Conservation (phyloP, 2,329 filamentous ascomycete species). For the Didymella lethalis region DNA sequence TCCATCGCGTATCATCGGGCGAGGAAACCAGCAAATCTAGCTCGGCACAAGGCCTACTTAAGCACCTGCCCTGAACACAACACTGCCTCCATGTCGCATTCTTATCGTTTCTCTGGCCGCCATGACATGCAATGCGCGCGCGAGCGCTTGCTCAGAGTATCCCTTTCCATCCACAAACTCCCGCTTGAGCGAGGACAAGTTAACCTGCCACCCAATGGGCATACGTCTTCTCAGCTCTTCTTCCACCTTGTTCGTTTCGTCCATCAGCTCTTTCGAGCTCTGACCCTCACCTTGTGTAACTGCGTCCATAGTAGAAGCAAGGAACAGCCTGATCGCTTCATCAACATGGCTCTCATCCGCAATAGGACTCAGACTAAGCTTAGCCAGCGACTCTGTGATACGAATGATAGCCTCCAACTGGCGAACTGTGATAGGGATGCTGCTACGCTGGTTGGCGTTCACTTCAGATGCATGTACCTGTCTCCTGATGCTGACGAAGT, state of each 20-base stretch:
- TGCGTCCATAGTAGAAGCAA: constrained; percentile 97
- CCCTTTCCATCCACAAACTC: constrained; percentile 94
- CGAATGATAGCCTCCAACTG: constrained; percentile 97
- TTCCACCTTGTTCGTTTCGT: constrained; percentile 87
- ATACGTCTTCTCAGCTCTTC: constrained; percentile 85
- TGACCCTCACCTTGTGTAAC: constrained; percentile 84
- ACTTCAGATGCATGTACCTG: constrained; percentile 93
- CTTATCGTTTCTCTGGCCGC: constrained; percentile 87
- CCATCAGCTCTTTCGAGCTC: constrained; percentile 86
- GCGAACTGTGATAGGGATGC: constrained; percentile 96
- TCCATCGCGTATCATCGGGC: too few species aligned
- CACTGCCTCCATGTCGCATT: constrained; percentile 69
- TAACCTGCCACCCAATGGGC: constrained; percentile 95
- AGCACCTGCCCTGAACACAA: constrained; percentile 35
- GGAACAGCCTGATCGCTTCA: constrained; percentile 94
- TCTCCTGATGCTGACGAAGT: constrained; percentile 94
- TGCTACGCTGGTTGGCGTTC: constrained; percentile 87
- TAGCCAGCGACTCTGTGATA: constrained; percentile 94
- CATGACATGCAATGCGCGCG: constrained; percentile 83
- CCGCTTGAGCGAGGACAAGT: constrained; percentile 80
- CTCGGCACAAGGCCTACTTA: not conserved
- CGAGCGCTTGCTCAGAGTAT: constrained; percentile 86
- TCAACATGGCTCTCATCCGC: constrained; percentile 93
- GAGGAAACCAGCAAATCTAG: too few species aligned
- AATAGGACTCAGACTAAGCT: constrained; percentile 83